phyloP scores from a whole-genome alignment of 75 land plant genomes.

The Cryptomeria japonica region DNA sequence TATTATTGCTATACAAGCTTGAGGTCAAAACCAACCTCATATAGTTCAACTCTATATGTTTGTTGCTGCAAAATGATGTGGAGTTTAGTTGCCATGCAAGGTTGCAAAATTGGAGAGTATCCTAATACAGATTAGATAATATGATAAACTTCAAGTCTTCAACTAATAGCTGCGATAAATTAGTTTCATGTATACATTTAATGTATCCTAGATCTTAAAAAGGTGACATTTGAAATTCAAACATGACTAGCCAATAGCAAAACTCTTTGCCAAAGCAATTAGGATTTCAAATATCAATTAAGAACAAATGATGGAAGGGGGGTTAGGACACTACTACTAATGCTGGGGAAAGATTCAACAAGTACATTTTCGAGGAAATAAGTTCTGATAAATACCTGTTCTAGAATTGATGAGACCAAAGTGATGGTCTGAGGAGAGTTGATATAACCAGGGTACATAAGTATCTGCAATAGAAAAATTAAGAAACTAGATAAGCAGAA shows the following conservation, averaged over 20 bases:
- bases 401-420: slow-evolving; percentile 24
- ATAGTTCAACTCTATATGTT: not conserved
- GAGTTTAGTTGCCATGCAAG: not conserved
- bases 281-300: not conserved
- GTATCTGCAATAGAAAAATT: slow-evolving; percentile 19
- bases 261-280: not conserved
- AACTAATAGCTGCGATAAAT: not conserved
- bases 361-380: not conserved
- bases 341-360: not conserved
- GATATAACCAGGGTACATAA: slow-evolving; percentile 31
- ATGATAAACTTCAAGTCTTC: not conserved
- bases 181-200: not conserved
- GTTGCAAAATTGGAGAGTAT: not conserved
- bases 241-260: not conserved
- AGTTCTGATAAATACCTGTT: slow-evolving; percentile 24
- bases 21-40: not conserved
- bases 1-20: not conserved
- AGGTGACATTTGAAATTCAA: not conserved
- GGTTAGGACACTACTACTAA: not conserved
- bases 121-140: not conserved
- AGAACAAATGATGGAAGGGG: not conserved
- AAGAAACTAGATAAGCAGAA: not conserved
- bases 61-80: not conserved
- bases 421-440: slow-evolving; percentile 22
- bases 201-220: not conserved